Evolutionary conservation across 2,329 filamentous ascomycete genomes (phyloP).

Genomic region (Pestalotiopsis sp.): DNA sequence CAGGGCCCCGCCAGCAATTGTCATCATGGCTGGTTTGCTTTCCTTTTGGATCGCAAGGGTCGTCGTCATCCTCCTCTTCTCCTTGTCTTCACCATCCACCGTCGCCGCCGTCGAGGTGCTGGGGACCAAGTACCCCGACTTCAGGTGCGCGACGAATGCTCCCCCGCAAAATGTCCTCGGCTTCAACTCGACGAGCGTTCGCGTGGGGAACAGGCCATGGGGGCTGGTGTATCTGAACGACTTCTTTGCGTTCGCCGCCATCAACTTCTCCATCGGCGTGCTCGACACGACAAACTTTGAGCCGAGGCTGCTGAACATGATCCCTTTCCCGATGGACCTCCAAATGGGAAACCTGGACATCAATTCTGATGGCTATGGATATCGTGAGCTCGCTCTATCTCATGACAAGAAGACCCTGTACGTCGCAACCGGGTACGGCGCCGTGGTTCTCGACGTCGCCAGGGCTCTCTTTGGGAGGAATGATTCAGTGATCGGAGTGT

Average conservation of each 20-base stretch:
- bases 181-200: background rate
- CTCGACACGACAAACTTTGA: background rate
- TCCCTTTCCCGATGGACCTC: background rate
- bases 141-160: slow-evolving; percentile 2
- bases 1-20: background rate
- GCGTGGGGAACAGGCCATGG: background rate
- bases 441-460: background rate
- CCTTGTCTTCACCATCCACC: background rate
- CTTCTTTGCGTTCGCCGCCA: slow-evolving; percentile 2
- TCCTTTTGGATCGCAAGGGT: background rate
- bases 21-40: background rate
- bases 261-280: slow-evolving; percentile 11
- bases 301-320: background rate
- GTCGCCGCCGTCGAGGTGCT: background rate
- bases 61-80: background rate
- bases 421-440: slow-evolving; percentile 9
- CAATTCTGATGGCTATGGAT: slow-evolving; percentile 8
- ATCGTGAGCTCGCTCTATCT: background rate
- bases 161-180: background rate
- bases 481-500: background rate
- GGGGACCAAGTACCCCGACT: background rate
- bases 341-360: slow-evolving; percentile 2
- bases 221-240: slow-evolving; percentile 1
- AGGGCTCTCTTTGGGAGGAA: background rate
- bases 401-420: slow-evolving; percentile 9